Conservation (phyloP, 805 yeast species). For the Candida patagonica region DNA sequence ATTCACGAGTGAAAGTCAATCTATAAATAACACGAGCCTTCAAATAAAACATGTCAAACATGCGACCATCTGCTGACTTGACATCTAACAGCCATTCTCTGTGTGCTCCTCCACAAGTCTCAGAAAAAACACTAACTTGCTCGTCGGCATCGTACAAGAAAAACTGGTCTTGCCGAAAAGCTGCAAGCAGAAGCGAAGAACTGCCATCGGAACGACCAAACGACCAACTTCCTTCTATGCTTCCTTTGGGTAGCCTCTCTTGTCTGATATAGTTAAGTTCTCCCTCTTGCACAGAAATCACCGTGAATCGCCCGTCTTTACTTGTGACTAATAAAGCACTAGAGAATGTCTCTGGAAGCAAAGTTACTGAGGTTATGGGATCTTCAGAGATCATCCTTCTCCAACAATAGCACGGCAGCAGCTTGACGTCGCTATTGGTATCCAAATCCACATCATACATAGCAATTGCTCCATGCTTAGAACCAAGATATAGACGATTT, state of each 20-base stretch:
- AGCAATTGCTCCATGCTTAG: slow-evolving; percentile 60
- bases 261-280: slow-evolving; percentile 19
- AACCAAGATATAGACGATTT: slow-evolving; percentile 49
- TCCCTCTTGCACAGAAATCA: slow-evolving; percentile 5
- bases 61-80: slow-evolving; percentile 16
- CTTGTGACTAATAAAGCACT: slow-evolving; percentile 15
- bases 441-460: slow-evolving; percentile 35
- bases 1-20: slow-evolving; percentile 32
- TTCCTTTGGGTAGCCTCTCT: slow-evolving; percentile 65
- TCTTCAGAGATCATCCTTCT: slow-evolving; percentile 20
- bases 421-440: not conserved
- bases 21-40: slow-evolving; percentile 37
- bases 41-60: slow-evolving; percentile 46
- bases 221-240: slow-evolving; percentile 61
- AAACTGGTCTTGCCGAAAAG: slow-evolving; percentile 73
- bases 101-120: slow-evolving; percentile 86
- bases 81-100: slow-evolving; percentile 60
- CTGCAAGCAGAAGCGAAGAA: slow-evolving; percentile 43
- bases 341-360: not conserved
- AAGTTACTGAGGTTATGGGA: slow-evolving; percentile 20
- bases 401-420: slow-evolving; percentile 9
- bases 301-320: slow-evolving; percentile 20
- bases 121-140: slow-evolving; percentile 60
- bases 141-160: slow-evolving; percentile 75
- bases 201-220: slow-evolving; percentile 18